A percentile compares a stretch with the other conserved stretches of the same genome.
phyloP scores from a whole-genome alignment of 2,329 filamentous ascomycete species.

The Phialemoniopsis sp. region DNA sequence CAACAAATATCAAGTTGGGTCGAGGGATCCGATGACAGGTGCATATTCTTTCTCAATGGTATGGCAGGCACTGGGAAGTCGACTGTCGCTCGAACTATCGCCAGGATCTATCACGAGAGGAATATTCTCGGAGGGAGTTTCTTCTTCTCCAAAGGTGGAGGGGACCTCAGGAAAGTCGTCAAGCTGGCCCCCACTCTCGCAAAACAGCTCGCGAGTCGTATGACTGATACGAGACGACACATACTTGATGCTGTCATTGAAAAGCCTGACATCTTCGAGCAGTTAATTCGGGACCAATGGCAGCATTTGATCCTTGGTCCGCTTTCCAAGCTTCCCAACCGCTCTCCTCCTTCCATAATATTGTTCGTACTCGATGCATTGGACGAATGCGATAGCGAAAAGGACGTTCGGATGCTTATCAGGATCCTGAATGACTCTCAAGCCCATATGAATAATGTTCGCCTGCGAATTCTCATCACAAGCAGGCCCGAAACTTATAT shows the following conservation, averaged over 20 bases:
- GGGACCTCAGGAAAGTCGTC: conserved; percentile 2
- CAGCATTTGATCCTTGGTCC: too few species aligned
- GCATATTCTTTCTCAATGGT: conserved; percentile 30
- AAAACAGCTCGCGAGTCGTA: too few species aligned
- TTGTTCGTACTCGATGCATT: conserved; percentile 1
- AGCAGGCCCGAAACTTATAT: too few species aligned
- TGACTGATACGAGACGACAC: too few species aligned
- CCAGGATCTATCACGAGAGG: neutral
- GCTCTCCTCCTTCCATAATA: neutral
- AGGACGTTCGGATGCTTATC: neutral
- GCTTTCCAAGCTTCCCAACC: too few species aligned
- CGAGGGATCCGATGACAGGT: conserved; percentile 9
- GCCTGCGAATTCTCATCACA: too few species aligned
- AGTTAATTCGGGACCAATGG: too few species aligned
- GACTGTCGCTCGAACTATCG: conserved; percentile 19
- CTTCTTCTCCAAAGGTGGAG: conserved; percentile 4
- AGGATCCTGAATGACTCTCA: too few species aligned
- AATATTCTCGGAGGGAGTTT: conserved; percentile 2
- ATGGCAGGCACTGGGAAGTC: conserved; percentile 35
- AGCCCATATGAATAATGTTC: too few species aligned
- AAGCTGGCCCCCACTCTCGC: conserved; percentile 1
- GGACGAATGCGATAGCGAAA: conserved; percentile 4
- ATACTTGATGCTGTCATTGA: too few species aligned
- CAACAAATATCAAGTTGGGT: conserved; percentile 21
- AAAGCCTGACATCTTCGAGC: too few species aligned